Evolutionary conservation across 2,329 filamentous ascomycete species (phyloP).

Genomic region (Exophiala xenobiotica): DNA sequence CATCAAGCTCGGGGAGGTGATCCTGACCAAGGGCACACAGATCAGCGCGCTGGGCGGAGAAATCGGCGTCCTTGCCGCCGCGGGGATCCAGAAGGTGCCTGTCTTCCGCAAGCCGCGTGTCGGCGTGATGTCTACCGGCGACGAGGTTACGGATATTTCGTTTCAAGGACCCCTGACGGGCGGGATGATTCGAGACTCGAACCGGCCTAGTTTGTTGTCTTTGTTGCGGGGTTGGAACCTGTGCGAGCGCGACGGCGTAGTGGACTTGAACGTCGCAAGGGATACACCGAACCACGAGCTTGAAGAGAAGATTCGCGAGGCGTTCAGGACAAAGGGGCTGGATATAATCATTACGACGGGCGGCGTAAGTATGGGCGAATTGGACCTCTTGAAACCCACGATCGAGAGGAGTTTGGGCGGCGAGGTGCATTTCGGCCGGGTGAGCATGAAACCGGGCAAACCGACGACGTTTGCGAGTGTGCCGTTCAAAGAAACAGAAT

Average conservation of each 20-base stretch:
- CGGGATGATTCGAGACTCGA: slow-evolving; percentile 91
- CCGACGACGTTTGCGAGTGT: slow-evolving; percentile 95
- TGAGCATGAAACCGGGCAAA: slow-evolving; percentile 97
- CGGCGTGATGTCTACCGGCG: slow-evolving; percentile 88
- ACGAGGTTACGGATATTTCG: slow-evolving; percentile 81
- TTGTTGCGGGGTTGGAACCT: slow-evolving; percentile 74
- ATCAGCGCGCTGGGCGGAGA: slow-evolving; percentile 87
- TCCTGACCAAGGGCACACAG: slow-evolving; percentile 75
- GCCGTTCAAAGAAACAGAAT: slow-evolving; percentile 53
- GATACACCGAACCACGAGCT: slow-evolving; percentile 62
- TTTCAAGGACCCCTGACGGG: slow-evolving; percentile 60
- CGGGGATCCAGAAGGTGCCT: slow-evolving; percentile 69
- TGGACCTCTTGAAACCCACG: slow-evolving; percentile 93
- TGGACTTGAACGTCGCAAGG: slow-evolving; percentile 80
- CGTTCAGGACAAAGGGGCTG: slow-evolving; percentile 59
- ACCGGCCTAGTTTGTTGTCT: slow-evolving; percentile 81
- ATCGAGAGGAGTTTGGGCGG: slow-evolving; percentile 87
- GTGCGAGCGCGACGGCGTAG: slow-evolving; percentile 49
- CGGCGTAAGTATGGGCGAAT: slow-evolving; percentile 95
- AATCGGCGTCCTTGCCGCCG: slow-evolving; percentile 82
- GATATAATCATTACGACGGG: slow-evolving; percentile 90
- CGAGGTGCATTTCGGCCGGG: slow-evolving; percentile 92
- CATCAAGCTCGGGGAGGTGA: slow-evolving; percentile 64
- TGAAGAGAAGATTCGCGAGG: slow-evolving; percentile 73
- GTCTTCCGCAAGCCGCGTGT: slow-evolving; percentile 76